Percentiles rank a stretch among this genome's conserved stretches.
phyloP scores from a whole-genome alignment of 306 rosid genomes.

The Pyrus communis region DNA sequence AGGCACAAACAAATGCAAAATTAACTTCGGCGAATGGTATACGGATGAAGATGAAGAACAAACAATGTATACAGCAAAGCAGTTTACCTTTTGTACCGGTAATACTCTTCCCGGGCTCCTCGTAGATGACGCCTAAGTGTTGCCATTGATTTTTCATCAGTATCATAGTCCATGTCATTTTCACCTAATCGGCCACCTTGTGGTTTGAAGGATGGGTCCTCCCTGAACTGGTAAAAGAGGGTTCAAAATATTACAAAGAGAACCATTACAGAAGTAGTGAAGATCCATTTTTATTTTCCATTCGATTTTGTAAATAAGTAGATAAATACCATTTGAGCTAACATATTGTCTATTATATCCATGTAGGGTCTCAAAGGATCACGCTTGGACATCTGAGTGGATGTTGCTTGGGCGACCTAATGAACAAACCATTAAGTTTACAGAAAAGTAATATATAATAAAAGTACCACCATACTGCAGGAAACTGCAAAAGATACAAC shows the following conservation, averaged over 20 bases:
- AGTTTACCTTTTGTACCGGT: conserved; percentile 79
- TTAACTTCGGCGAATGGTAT: background rate
- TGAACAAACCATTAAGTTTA: conserved; percentile 11
- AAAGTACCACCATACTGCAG: background rate
- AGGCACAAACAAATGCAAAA: background rate
- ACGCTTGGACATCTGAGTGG: conserved; percentile 89
- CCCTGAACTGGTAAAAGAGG: conserved; percentile 53
- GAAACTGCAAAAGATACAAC: background rate
- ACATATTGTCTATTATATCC: conserved; percentile 73
- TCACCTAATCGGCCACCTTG: conserved; percentile 90
- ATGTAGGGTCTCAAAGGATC: conserved; percentile 90
- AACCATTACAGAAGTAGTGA: conserved; percentile 2
- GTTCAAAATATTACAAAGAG: conserved; percentile 20
- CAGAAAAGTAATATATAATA: background rate
- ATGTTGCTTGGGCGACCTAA: conserved; percentile 95
- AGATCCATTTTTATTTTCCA: background rate
- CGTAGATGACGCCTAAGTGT: conserved; percentile 90
- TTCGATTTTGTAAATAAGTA: conserved; percentile 2
- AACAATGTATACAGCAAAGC: background rate
- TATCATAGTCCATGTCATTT: conserved; percentile 94
- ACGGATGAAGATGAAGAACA: background rate
- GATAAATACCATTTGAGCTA: conserved; percentile 67
- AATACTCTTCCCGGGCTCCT: conserved; percentile 84
- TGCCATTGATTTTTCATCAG: conserved; percentile 98
- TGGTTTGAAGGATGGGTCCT: conserved; percentile 92